Evolutionary conservation across 257 asterid genomes (phyloP).

Genomic region (Leptodermis oblonga): DNA sequence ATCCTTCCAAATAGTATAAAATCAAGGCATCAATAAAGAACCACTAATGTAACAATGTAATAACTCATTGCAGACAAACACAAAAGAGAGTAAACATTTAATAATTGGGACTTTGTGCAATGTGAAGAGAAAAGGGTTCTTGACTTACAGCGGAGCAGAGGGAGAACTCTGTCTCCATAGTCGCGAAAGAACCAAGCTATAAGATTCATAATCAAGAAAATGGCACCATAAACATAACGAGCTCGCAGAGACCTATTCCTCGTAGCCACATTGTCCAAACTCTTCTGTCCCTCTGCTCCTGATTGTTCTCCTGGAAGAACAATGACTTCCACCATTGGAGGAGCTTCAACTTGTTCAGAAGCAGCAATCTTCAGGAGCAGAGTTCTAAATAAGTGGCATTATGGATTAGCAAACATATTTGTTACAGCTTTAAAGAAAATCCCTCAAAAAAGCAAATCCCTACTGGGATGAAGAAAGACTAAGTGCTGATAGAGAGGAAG

Average conservation of each 20-base stretch:
- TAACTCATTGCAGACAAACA: not conserved
- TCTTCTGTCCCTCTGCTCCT: constrained; percentile 25
- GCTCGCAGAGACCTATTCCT: constrained; percentile 63
- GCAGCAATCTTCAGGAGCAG: constrained; percentile 26
- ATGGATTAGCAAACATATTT: not conserved
- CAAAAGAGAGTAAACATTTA: not conserved
- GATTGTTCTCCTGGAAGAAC: constrained; percentile 24
- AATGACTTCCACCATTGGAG: constrained; percentile 22
- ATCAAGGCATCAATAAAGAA: not conserved
- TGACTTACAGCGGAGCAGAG: constrained; percentile 65
- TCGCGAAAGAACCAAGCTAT: constrained; percentile 87
- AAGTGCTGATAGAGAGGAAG: not conserved
- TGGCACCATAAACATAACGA: constrained; percentile 70
- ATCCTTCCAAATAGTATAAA: not conserved
- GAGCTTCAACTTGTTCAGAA: constrained; percentile 22
- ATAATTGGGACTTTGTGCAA: not conserved
- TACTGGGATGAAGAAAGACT: not conserved
- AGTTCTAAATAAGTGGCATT: not conserved
- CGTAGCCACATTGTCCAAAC: constrained; percentile 23
- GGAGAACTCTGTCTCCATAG: constrained; percentile 62
- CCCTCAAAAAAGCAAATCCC: not conserved
- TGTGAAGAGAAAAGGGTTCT: constrained; percentile 2
- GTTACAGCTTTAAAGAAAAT: constrained; percentile 1
- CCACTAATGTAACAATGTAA: not conserved
- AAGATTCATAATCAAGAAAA: constrained; percentile 58